Conservation (phyloP, 371 early-diverging fungal genomes). For the Haplosporangium sp. region DNA sequence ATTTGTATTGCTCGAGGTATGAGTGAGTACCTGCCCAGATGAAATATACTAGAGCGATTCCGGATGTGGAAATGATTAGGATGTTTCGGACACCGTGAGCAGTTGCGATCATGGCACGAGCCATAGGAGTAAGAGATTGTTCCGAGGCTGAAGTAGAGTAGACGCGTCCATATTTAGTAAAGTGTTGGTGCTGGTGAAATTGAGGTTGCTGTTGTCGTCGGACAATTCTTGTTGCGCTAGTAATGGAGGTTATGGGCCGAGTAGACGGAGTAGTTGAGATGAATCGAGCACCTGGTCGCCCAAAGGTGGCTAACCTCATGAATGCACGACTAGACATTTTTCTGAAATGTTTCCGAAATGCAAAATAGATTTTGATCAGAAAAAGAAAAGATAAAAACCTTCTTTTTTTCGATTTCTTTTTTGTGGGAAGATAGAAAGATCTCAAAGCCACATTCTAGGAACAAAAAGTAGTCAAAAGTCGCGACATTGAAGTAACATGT, state of each 20-base stretch:
- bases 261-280: not conserved
- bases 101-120: conserved; percentile 22
- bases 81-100: conserved; percentile 25
- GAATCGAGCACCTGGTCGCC: not conserved
- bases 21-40: conserved; percentile 42
- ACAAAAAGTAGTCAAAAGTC: no score
- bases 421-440: no score
- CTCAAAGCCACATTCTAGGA: no score
- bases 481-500: no score
- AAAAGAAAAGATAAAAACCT: no score
- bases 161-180: no score
- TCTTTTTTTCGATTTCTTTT: no score
- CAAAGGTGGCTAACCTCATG: no score
- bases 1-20: conserved; percentile 52
- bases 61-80: conserved; percentile 30
- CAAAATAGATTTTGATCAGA: not conserved
- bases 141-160: not conserved
- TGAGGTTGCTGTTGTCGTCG: not conserved
- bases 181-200: not conserved
- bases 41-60: conserved; percentile 27
- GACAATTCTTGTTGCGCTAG: not conserved
- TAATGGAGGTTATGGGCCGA: not conserved
- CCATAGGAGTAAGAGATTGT: conserved; percentile 12
- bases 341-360: no score
- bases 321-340: not conserved